A percentile compares a stretch with the other conserved stretches of the same genome.
These are phyloP conservation scores for Podospora tetraspora DNA, from an alignment of 495 filamentous ascomycete genomes.

Conservation along the genomic window DNA sequence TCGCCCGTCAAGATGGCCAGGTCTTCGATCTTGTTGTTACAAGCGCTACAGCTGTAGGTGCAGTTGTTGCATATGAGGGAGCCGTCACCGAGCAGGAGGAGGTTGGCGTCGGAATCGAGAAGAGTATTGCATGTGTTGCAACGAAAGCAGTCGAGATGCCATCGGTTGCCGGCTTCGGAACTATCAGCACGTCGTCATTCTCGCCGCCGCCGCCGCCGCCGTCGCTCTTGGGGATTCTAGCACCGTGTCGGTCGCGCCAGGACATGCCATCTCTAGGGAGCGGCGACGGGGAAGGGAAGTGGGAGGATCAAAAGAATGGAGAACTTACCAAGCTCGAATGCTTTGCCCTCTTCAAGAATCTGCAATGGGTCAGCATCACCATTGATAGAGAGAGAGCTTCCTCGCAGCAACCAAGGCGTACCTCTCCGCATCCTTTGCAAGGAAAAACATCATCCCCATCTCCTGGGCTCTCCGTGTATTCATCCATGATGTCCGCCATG, in stretches of 20 bases:
- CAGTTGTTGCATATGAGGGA: constrained; percentile 99
- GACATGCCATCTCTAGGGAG: neutral
- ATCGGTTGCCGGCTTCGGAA: constrained; percentile 81
- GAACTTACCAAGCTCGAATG: constrained; percentile 89
- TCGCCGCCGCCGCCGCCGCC: neutral
- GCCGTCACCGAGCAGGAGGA: constrained; percentile 93
- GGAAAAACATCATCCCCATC: constrained; percentile 88
- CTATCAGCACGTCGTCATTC: constrained; percentile 6
- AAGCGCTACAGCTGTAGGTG: constrained; percentile 98
- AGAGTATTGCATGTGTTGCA: constrained; percentile 95
- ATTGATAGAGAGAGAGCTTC: neutral
- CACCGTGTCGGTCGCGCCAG: neutral
- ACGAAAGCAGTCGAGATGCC: constrained; percentile 99
- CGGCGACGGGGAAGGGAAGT: neutral
- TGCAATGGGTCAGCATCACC: constrained; percentile 1
- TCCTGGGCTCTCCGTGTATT: constrained; percentile 74
- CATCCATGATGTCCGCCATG: constrained; percentile 38
- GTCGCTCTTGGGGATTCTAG: neutral
- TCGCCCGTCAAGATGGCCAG: constrained; percentile 96
- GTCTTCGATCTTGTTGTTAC: constrained; percentile 97
- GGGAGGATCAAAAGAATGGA: neutral
- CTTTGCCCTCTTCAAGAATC: constrained; percentile 98
- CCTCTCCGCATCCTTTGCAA: constrained; percentile 97
- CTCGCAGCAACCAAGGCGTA: constrained; percentile 36
- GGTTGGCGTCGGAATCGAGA: constrained; percentile 96